Base-by-base conservation (phyloP, 352 stramenopile genomes). In the Globisporangium irregulare region DNA sequence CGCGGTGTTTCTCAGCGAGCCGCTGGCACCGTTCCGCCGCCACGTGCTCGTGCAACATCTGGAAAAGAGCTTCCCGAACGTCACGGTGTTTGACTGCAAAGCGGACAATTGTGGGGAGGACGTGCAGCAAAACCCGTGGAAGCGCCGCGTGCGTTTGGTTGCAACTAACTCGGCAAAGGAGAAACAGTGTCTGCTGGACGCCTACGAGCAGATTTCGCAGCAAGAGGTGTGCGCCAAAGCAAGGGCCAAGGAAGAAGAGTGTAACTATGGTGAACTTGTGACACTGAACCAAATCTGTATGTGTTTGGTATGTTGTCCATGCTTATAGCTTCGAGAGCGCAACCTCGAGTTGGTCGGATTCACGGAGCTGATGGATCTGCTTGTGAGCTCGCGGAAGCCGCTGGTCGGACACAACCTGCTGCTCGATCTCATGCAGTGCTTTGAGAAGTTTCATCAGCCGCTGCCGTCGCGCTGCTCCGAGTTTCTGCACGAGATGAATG, bases 381-480 rank as follows among this genome's bases (percentile, higher is more conserved):
- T 91, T 59, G 73, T 82, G 24, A 66, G 61, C 0, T 73, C 76
- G 0, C 66, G 67, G 9, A 86, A 86, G 63, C 84, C 86, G 4
- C 73, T 94, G 24, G 71, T 94, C 38, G 86, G 86, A 0, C 86
- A 94, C 73, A 94, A 94, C 71, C 73, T 92, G 75, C 77, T 92
- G 18, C 74, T 94, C n/a, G 86, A 94, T 55, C 69, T 90, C 61
- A 87, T 94, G 74, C 84, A 94, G 51, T 91, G 82, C 76, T 91
- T 81, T 67, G 80, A 86, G 50, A 94, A 92, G 58, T 94, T 94
- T 66, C 79, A 91, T 61, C 71, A 72, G 5, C 82, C 82, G 3
- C 63, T 92, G n/a, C 86, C 86, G 1, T 43, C 56, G 3, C 70
- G 73, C 9, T 94, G 86, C 68, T 67, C 82, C 7, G 71, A 76